A percentile compares a stretch with the other conserved stretches of the same genome.
Evolutionary conservation across 2,329 filamentous ascomycete species (phyloP).

Genomic region (Metarhizium rileyi): DNA sequence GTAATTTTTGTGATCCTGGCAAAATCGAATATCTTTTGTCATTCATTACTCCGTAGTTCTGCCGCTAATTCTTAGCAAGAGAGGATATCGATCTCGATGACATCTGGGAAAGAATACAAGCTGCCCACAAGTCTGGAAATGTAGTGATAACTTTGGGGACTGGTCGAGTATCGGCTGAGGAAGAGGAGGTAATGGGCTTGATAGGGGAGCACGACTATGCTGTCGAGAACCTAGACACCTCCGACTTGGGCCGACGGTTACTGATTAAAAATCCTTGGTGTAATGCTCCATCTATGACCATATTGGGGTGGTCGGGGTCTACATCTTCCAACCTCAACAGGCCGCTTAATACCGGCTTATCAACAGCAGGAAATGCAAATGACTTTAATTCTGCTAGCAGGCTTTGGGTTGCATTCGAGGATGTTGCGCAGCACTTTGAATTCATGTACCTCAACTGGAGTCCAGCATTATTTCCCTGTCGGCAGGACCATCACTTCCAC

Average conservation of each 20-base stretch:
- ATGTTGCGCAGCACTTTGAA: slow-evolving; percentile 84
- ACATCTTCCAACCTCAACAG: neutral
- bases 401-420: slow-evolving; percentile 88
- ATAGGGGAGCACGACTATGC: slow-evolving; percentile 92
- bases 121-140: slow-evolving; percentile 66
- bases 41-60: neutral
- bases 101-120: slow-evolving; percentile 69
- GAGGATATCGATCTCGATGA: slow-evolving; percentile 68
- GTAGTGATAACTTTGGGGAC: slow-evolving; percentile 87
- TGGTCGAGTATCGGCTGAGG: slow-evolving; percentile 64
- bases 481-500: slow-evolving; percentile 82
- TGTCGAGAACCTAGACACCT: slow-evolving; percentile 65
- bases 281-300: slow-evolving; percentile 60
- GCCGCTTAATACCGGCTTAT: neutral
- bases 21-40: neutral
- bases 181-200: slow-evolving; percentile 73
- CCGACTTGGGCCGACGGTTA: slow-evolving; percentile 53
- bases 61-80: slow-evolving; percentile 27
- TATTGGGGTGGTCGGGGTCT: slow-evolving; percentile 10
- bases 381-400: slow-evolving; percentile 48
- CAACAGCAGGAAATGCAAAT: neutral
- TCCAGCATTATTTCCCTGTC: slow-evolving; percentile 66
- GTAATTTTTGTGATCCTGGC: slow-evolving; percentile 22
- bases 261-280: slow-evolving; percentile 96
- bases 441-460: slow-evolving; percentile 98